Percentiles rank a stretch among this genome's conserved stretches.
These are phyloP conservation scores for Tranzscheliella williamsii DNA, from an alignment of 1,284 basidiomycete genomes.

Conservation along the genomic window DNA sequence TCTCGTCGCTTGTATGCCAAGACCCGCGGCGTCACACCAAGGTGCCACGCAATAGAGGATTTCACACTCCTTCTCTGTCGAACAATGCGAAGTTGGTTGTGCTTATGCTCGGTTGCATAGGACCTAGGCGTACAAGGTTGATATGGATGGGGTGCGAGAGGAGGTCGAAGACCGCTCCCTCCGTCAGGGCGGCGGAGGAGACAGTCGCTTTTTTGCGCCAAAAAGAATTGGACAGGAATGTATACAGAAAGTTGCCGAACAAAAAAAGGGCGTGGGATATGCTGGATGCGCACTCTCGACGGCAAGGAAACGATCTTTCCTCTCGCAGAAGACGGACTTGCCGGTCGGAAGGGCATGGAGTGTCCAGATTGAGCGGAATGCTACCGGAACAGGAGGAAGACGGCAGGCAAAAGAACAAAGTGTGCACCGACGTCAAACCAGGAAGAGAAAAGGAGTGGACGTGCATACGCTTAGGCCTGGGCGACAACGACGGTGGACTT, in stretches of 20 bases:
- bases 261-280: too few species aligned
- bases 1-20: too few species aligned
- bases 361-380: too few species aligned
- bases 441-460: not conserved
- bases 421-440: not conserved
- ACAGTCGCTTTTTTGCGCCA: not conserved
- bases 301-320: not conserved
- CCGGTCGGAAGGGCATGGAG: too few species aligned
- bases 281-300: too few species aligned
- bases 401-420: not conserved
- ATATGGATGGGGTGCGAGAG: not conserved
- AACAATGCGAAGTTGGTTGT: not conserved
- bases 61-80: not conserved
- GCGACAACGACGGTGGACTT: constrained; percentile 67
- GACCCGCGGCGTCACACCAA: too few species aligned
- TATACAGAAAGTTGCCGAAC: not conserved
- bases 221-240: not conserved
- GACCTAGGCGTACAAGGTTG: constrained; percentile 1
- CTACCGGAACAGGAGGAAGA: not conserved
- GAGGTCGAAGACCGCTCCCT: not conserved
- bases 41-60: too few species aligned
- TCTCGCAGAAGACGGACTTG: not conserved
- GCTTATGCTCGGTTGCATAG: not conserved
- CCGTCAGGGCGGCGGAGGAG: not conserved
- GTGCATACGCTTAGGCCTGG: constrained; percentile 66